Evolutionary conservation across 768 basidiomycete species (phyloP).

Genomic region (Boletus insuetus): DNA sequence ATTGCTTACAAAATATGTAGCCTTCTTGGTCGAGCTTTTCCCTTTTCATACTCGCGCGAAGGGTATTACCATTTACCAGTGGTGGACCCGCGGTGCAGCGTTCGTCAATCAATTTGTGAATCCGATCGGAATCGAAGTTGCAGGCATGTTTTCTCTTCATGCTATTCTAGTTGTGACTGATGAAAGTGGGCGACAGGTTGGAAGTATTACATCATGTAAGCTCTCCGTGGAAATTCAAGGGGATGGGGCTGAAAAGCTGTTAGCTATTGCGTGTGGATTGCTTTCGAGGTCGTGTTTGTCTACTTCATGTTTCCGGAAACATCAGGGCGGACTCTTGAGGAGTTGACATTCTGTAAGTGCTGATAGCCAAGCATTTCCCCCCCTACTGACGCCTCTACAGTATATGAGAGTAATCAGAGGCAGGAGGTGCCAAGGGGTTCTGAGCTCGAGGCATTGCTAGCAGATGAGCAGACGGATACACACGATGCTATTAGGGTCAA

Average conservation of each 20-base stretch:
- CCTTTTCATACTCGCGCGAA: constrained; percentile 60
- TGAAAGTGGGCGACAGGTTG: neutral
- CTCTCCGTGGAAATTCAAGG: neutral
- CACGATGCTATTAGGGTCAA: neutral
- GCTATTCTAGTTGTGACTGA: neutral
- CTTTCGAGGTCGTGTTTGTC: neutral
- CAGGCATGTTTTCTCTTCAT: constrained; percentile 5
- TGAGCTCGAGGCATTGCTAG: neutral
- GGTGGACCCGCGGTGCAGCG: constrained; percentile 43
- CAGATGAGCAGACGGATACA: neutral
- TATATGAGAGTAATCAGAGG: neutral
- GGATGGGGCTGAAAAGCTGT: neutral
- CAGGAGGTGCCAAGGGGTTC: neutral
- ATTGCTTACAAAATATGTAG: constrained; percentile 24
- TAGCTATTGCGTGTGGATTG: neutral
- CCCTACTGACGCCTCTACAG: neutral
- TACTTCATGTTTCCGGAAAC: neutral
- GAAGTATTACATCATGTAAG: neutral
- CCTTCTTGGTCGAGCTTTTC: constrained; percentile 67
- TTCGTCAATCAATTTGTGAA: constrained; percentile 15
- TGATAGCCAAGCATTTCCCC: too few species aligned
- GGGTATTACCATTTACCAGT: constrained; percentile 61
- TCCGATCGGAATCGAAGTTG: constrained; percentile 15
- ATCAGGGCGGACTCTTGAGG: neutral
- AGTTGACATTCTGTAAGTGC: constrained; percentile 15